Base-by-base conservation (phyloP, 768 basidiomycete species). In the Gyrodon lividus region DNA sequence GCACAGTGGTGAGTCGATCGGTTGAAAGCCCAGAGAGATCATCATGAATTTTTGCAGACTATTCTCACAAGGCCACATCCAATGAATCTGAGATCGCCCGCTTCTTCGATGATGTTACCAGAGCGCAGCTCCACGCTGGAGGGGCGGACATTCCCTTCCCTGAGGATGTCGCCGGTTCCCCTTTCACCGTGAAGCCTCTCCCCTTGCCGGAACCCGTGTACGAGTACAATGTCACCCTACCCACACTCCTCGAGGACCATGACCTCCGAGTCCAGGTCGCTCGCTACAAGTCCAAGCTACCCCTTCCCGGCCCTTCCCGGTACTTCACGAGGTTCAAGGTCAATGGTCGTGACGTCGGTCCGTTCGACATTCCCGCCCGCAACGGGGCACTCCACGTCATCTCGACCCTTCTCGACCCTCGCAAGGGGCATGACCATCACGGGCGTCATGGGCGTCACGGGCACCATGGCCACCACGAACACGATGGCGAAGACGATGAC, bases 381-480 rank as follows among this genome's bases (percentile, higher is more conserved):
- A 85, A 86, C 57, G 84, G 83, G 28, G 84, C 77, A 20, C 64
- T 80, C 28, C 83, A 86, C 60, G 70, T 77, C 37, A 59, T 81
- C 41, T 59, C 68, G 41, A 60, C 59, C 47, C 45, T 81, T 13
- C 63, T 80, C 26, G 70, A 77, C 60, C 78, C 79, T 22, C 68
- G 72, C 31, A 60, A 45, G 46, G 41, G 46, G 20, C 57, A 49
- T 26, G n/a, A n/a, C n/a, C 43, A 48, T 4, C 33, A 43, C 37
- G 8, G 28, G 28, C 28, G 5, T 28, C 28, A 9, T 5, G 28
- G 28, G 8, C 4, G 28, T 2, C 28, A 28, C 6, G 41, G 48
- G 10, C 23, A 44, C 13, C 7, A 31, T 22, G n/a, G 31, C 14
- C 26, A 30, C 17, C 51, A 51, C 41, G 41, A 52, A 26, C 48